Evolutionary conservation across 768 basidiomycete genomes (phyloP), one percentile per base, ranked within the genome.

Genomic region (Russula vinacea): DNA sequence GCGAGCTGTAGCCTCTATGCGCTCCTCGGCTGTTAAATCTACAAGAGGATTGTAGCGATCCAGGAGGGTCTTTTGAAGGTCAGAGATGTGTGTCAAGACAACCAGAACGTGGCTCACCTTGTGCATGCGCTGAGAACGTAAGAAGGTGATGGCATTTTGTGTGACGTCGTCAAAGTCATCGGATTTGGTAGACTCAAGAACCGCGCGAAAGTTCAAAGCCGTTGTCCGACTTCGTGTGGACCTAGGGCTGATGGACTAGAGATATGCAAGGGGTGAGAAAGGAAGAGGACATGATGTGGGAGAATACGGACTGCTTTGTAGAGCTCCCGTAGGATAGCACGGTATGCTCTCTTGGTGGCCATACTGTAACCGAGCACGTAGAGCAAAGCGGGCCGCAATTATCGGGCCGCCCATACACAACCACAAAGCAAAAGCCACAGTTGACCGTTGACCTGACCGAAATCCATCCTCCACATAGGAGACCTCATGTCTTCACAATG

Each of bases 31-130:
- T 0, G 92, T 88, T 67, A 95, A 79, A 70, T 94, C 90, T 47
- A 87, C 75, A 19, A 89, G 77, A 0, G 94, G 94, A 73, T 94
- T 96, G 77, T 98, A 98, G 58, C 92, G 80, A 59, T 92, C 89
- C 65, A 97, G 74, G 54, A 97, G 77, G 24, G 78, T 78, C 94
- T 97, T 70, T 17, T 64, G 35, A 37, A 29, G 16, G 52, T 24
- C 9, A 32, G 26, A 32, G 29, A 44, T 49, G 42, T 26, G 42
- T 13, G 42, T 45, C 11, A n/a, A 22, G 32, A 24, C 24, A 35
- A 58, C 3, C n/a, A 14, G 32, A 24, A 56, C 29, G 71, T n/a
- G 37, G 29, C 78, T 71, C 55, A 89, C 94, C 80, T 89, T 90
- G 78, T 96, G 80, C 71, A 85, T 82, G 64, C 89, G 78, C 71